Evolutionary conservation across 805 yeast genomes (phyloP), one percentile per base, ranked within the genome.

Genomic region (Zygosaccharomyces rouxii): DNA sequence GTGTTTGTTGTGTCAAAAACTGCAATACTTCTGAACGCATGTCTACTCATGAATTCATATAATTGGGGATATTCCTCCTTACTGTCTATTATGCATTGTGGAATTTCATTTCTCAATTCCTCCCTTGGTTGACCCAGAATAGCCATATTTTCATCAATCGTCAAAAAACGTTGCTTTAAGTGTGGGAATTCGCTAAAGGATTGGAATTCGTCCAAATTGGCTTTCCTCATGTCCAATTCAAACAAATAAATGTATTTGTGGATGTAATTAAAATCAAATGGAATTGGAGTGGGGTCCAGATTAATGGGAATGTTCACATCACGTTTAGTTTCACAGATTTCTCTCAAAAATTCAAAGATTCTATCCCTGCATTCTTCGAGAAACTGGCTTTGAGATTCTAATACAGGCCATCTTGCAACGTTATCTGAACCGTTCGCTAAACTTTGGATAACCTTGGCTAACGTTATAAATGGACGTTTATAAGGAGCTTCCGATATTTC

Each of bases 381-480:
- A 44, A 78, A 79, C 1, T 70, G 73, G 37, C 65, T 62, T 48
- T 72, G 69, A 3, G 72, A 49, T 6, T 63, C 63, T 39, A 83
- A 63, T 1, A 80, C 64, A 0, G 86, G 83, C 79, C 86, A 81
- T 62, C 81, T 89, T 42, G 84, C 69, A 19, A 83, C 67, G 5
- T 75, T 72, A 3, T 86, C 73, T 0, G 95, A 76, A 25, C 89
- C 90, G 63, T 90, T 92, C 0, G 95, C 96, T 70, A 90, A 79
- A 55, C 84, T 80, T 67, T 92, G 98, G 18, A 92, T 69, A 16
- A 86, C 83, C 58, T 89, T 87, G 2, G 96, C 96, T 29, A 90
- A 65, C 47, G 86, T 81, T 51, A 90, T 80, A 44, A 87, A 75
- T 0, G 88, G 78, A 54, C 96, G 75, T 52, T 89, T 73, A 3